Percentiles rank a stretch among this genome's conserved stretches.
These are phyloP conservation scores for Fusarium sp. DNA, from an alignment of 2,329 filamentous ascomycete species.

Conservation along the genomic window DNA sequence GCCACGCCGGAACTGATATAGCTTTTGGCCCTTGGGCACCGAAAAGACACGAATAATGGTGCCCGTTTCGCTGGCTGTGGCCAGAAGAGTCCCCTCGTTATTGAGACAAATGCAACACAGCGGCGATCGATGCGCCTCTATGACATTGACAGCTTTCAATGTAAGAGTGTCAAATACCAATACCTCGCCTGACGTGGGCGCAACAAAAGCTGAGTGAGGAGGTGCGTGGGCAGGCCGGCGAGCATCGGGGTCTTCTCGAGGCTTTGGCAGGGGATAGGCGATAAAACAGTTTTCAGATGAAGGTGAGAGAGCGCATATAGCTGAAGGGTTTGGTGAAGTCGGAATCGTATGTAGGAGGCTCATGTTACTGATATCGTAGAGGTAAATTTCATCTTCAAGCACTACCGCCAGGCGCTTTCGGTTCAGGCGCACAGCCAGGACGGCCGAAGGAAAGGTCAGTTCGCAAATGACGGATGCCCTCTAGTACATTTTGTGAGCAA, in stretches of 20 bases:
- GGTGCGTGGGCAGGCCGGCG: constrained; percentile 84
- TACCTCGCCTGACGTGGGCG: constrained; percentile 90
- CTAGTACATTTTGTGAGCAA: constrained; percentile 54
- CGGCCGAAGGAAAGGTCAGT: constrained; percentile 96
- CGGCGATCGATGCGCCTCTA: constrained; percentile 93
- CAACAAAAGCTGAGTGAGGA: constrained; percentile 80
- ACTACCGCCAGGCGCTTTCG: constrained; percentile 94
- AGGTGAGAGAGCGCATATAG: constrained; percentile 91
- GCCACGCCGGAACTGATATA: constrained; percentile 95
- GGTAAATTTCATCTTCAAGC: constrained; percentile 94
- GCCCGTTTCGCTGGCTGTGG: constrained; percentile 96
- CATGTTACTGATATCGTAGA: constrained; percentile 99
- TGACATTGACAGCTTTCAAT: constrained; percentile 92
- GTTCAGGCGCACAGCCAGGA: constrained; percentile 93
- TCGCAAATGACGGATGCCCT: constrained; percentile 91
- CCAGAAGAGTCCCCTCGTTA: constrained; percentile 89
- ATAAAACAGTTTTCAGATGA: constrained; percentile 97
- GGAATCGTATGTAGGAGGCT: constrained; percentile 91
- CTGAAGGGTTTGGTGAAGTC: constrained; percentile 91
- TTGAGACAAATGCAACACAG: constrained; percentile 92
- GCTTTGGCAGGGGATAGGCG: constrained; percentile 88
- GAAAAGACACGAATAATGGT: constrained; percentile 98
- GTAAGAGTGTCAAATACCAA: constrained; percentile 92
- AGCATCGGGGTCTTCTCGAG: constrained; percentile 70
- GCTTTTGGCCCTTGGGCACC: constrained; percentile 88